Conservation (phyloP, 2,329 filamentous ascomycete genomes). For the Raffaelea arxii region DNA sequence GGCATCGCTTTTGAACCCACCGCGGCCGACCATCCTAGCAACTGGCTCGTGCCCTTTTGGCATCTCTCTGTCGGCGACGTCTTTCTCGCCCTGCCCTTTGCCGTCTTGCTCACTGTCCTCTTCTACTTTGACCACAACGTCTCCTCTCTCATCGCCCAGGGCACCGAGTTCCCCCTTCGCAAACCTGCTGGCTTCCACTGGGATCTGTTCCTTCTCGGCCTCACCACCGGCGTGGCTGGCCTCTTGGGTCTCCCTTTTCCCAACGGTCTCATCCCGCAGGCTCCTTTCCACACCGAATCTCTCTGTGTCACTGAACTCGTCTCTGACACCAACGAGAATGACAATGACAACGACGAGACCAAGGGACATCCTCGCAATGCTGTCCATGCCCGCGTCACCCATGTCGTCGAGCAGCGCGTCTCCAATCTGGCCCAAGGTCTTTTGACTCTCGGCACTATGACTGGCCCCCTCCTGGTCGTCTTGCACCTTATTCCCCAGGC, state of each 20-base stretch:
- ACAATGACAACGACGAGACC: conserved; percentile 30
- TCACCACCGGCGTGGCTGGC: conserved; percentile 67
- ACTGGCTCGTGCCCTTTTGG: conserved; percentile 79
- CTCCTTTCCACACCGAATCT: conserved; percentile 71
- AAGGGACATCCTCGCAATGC: conserved; percentile 37
- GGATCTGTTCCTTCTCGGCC: conserved; percentile 72
- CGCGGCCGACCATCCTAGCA: conserved; percentile 47
- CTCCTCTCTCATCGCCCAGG: conserved; percentile 73
- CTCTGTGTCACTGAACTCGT: conserved; percentile 59
- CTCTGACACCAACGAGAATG: conserved; percentile 28
- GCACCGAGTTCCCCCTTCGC: conserved; percentile 69
- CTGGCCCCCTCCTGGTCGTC: conserved; percentile 61
- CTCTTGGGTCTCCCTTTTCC: conserved; percentile 71
- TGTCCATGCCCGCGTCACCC: conserved; percentile 39
- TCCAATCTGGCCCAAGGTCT: conserved; percentile 73
- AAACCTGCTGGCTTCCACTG: conserved; percentile 81
- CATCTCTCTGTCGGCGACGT: conserved; percentile 61
- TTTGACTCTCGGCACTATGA: conserved; percentile 70
- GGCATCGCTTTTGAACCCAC: conserved; percentile 74
- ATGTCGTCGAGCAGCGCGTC: conserved; percentile 68
- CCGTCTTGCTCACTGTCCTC: conserved; percentile 68
- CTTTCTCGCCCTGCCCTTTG: conserved; percentile 82
- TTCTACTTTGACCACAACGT: conserved; percentile 92
- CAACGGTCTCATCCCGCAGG: conserved; percentile 76
- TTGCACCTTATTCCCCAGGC: conserved; percentile 71